Evolutionary conservation across 163 green algal genomes (phyloP), one percentile per base, ranked within the genome.

Genomic region (Trebouxia gelatinosa): DNA sequence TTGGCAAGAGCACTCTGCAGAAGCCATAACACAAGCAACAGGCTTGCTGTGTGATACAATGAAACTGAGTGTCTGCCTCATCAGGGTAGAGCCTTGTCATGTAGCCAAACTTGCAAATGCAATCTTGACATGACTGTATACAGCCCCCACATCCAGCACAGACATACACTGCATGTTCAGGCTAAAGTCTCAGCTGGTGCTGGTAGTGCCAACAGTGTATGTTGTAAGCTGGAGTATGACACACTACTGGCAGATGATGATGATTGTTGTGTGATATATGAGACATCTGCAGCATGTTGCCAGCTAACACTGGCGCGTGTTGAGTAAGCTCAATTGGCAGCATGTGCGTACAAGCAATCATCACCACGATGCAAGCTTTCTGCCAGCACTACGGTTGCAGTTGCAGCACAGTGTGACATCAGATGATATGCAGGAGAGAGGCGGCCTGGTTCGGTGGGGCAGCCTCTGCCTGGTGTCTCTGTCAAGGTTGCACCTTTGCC

Each of bases 401-500:
- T 9, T 54, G 9, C 13, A 54, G 9, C 13, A 9, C 9, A 54
- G 9, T 54, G 9, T 54, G 43, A 54, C 13, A 54, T 54, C 43
- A 54, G 43, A 9, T 48, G 77, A 51, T 81, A 9, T 79, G 26
- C 51, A 88, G 89, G 34, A 32, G 86, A 92, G 61, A 80, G 92
- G 59, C 85, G 88, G 19, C 82, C 88, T 0, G 93, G 92, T n/a
- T 85, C 75, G 1, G 96, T 99, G 23, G 96, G 96, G 0, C 29
- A 86, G 34, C 94, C 96, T 0, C 88, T 99, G 48, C 89, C 91
- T 0, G 91, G 91, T 5, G 90, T 93, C 9, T 86, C 84, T 50
- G 57, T 94, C 50, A 67, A 67, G 26, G 50, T 29, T 2, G 67
- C 40, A 43, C 28, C 68, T 31, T 17, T 64, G 4, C 29, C 68